Base-by-base conservation (phyloP, 2,329 filamentous ascomycete genomes). In the Uncinocarpus reesii region DNA sequence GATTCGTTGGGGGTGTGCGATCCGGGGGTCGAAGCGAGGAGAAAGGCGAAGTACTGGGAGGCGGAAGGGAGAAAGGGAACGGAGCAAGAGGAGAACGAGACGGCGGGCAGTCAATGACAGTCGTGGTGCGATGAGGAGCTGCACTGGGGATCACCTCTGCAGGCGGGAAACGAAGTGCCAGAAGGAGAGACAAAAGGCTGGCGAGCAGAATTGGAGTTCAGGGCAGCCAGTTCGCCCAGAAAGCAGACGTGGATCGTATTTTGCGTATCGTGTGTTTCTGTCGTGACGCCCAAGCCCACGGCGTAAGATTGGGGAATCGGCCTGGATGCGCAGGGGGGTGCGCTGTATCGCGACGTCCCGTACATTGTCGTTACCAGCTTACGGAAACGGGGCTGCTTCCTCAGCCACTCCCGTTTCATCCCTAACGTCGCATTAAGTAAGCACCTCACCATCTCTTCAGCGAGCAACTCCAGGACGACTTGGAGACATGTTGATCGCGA, bases 61-160 rank as follows among this genome's bases (percentile, higher is more conserved):
- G n/a, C n/a, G n/a, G 59, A 51, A 52, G 53, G 49, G 54, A 47
- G 49, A 46, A 53, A 42, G n/a, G 26, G 36, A 40, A 13, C 6
- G 5, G 15, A 38, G 43, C 29, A 23, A 26, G 24, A 31, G 23
- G 29, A 35, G 29, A 29, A 23, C n/a, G 36, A 42, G 21, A 41
- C 28, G 36, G 29, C n/a, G 8, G n/a, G 37, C 36, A 41, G 37
- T 48, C 45, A 48, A 48, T 41, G 37, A 41, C 24, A 10, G 37
- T 41, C n/a, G 32, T n/a, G 6, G 20, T 24, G 20, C 44, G 23
- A 35, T 7, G 32, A 36, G 15, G 24, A 41, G 29, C 23, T 37
- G 45, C 37, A 35, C 35, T 26, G 43, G 26, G 32, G 16, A 26
- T 42, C 45, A 32, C 37, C 16, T 20, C 24, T 36, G 23, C 34